Evolutionary conservation across 192 early-diverging fungal species (phyloP), one percentile per base, ranked within the genome.

Genomic region (Coemansia reversa): DNA sequence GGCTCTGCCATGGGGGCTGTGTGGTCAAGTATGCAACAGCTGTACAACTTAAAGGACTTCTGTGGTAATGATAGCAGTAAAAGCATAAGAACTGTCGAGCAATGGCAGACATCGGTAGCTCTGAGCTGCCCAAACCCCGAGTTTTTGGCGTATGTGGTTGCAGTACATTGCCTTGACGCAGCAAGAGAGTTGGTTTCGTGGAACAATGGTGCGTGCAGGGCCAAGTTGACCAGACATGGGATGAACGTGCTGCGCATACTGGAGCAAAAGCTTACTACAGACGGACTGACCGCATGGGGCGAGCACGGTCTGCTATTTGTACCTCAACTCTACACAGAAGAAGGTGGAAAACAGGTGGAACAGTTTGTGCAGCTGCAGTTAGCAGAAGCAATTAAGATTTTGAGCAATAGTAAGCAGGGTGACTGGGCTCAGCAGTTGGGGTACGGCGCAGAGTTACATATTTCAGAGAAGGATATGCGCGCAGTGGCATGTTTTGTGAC

Each of bases 381-480:
- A 35, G 24, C 39, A 0, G 61, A n/a, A 7, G 72, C 68, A 3
- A 23, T 80, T 4, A 27, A 16, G 7, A 12, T 80, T 2, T 42
- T 80, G 16, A 57, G 48, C 27, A 57, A 7, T 7, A 47, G 48
- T 27, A 20, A 51, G 5, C 35, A 22, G 14, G 48, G 47, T 0
- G 58, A 39, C 6, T 74, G 56, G 53, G 32, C 49, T 14, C 55
- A 22, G 29, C 56, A 57, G 24, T 62, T 80, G 11, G 68, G 68
- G 8, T n/a, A 70, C 7, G 45, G 51, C 3, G 32, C 58, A 4
- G 7, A 51, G 12, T 30, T 66, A 35, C 11, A 7, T 23, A 55
- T 68, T 8, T 42, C 77, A 0, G 59, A 57, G 25, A 28, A 12
- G 12, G 67, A 80, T 53, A 80, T 80, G 77, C 77, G 65, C 16